A percentile compares a stretch with the other conserved stretches of the same genome.
Evolutionary conservation across 2,329 filamentous ascomycete genomes (phyloP).

Genomic region (Xylaria multiplex): DNA sequence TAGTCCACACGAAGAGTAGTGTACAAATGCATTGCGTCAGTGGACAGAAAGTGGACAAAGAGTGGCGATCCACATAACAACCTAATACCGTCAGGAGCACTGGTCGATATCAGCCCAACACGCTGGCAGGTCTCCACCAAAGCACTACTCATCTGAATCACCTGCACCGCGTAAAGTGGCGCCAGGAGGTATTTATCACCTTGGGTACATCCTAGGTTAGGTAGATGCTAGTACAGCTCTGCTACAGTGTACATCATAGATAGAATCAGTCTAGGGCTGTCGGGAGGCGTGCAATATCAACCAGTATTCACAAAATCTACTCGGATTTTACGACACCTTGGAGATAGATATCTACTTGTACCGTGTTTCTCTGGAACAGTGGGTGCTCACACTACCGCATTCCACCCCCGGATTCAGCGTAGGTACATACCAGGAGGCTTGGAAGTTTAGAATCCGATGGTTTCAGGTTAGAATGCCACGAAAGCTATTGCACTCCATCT

Average conservation of each 20-base stretch:
- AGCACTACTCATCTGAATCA: slow-evolving; percentile 18
- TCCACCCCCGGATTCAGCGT: too few species aligned
- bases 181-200: slow-evolving; percentile 6
- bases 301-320: too few species aligned
- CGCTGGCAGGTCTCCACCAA: slow-evolving; percentile 26
- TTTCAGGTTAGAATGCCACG: background rate
- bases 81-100: background rate
- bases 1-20: background rate
- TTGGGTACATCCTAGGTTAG: background rate
- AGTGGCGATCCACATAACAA: background rate
- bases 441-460: too few species aligned
- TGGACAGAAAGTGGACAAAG: background rate
- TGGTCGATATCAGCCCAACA: slow-evolving; percentile 15
- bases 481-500: background rate
- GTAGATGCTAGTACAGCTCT: background rate
- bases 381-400: too few species aligned
- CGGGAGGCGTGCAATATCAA: too few species aligned
- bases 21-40: slow-evolving; percentile 10
- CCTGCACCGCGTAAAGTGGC: slow-evolving; percentile 28
- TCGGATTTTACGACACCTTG: too few species aligned
- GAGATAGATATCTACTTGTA: background rate
- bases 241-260: background rate
- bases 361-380: background rate
- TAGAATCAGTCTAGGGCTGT: background rate
- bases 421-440: too few species aligned